phyloP scores from a whole-genome alignment of 257 asterid genomes.

The Osmanthus fragrans region DNA sequence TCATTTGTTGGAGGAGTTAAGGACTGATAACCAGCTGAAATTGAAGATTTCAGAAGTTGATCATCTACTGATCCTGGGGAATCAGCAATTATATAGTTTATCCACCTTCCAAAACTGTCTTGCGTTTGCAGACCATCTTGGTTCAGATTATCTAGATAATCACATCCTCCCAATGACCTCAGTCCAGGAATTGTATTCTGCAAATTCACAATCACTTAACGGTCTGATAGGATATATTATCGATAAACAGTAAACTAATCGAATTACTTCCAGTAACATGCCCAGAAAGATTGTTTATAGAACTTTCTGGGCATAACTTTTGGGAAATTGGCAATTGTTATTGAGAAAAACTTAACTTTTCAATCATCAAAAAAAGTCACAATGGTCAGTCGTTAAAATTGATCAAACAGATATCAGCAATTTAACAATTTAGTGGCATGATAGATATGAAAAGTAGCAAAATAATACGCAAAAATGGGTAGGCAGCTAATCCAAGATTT shows the following conservation, averaged over 20 bases:
- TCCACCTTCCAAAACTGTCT: slow-evolving; percentile 74
- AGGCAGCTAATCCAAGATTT: not conserved
- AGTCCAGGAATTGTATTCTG: slow-evolving; percentile 42
- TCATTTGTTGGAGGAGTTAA: slow-evolving; percentile 35
- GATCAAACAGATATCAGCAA: slow-evolving; percentile 8
- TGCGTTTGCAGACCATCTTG: slow-evolving; percentile 56
- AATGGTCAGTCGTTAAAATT: slow-evolving; percentile 13
- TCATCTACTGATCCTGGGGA: slow-evolving; percentile 57
- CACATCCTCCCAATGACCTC: slow-evolving; percentile 32
- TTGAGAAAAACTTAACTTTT: slow-evolving; percentile 20
- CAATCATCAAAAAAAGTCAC: slow-evolving; percentile 18
- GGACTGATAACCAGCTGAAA: slow-evolving; percentile 42
- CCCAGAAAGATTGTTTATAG: slow-evolving; percentile 39
- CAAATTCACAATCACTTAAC: slow-evolving; percentile 36
- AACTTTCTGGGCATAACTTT: slow-evolving; percentile 41
- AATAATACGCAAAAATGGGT: not conserved
- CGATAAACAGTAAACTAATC: slow-evolving; percentile 30
- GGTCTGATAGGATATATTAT: slow-evolving; percentile 39
- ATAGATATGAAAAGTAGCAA: not conserved
- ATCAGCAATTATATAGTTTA: slow-evolving; percentile 48
- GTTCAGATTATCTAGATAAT: slow-evolving; percentile 32
- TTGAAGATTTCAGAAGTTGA: slow-evolving; percentile 45
- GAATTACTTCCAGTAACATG: slow-evolving; percentile 40
- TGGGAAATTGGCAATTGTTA: slow-evolving; percentile 35
- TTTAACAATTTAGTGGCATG: slow-evolving; percentile 1